Conservation (phyloP, 352 stramenopile species). For the Pythium insidiosum region DNA sequence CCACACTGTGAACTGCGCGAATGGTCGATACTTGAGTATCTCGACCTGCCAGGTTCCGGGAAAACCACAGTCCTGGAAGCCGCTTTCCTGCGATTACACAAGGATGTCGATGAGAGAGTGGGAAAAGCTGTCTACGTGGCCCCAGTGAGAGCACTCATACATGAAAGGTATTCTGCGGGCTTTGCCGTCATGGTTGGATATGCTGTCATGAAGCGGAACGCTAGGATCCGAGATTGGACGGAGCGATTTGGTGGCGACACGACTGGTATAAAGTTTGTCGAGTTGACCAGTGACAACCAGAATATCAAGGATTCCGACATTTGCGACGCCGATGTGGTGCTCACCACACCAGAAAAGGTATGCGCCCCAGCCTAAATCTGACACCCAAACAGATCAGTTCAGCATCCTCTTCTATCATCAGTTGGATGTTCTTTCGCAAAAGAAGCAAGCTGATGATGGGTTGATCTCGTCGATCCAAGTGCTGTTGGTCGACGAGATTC, state of each 20-base stretch:
- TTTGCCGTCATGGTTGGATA: too few relatives aligned
- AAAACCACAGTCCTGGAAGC: constrained; percentile 41
- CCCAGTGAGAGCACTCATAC: constrained; percentile 33
- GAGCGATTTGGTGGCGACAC: constrained; percentile 22
- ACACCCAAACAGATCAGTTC: too few relatives aligned
- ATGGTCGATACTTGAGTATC: not conserved
- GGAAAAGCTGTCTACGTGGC: constrained; percentile 35
- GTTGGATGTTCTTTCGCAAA: constrained; percentile 33
- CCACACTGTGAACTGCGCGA: not conserved
- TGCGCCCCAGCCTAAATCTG: too few relatives aligned
- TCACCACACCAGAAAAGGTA: constrained; percentile 45
- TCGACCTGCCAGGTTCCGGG: constrained; percentile 19
- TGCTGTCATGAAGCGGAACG: not conserved
- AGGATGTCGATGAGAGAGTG: too few relatives aligned
- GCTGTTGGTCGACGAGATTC: constrained; percentile 34
- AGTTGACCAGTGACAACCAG: constrained; percentile 18
- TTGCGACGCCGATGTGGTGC: constrained; percentile 17
- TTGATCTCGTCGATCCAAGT: constrained; percentile 3
- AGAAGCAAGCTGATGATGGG: not conserved
- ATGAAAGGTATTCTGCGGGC: constrained; percentile 40
- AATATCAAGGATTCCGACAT: constrained; percentile 9
- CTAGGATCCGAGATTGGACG: constrained; percentile 27
- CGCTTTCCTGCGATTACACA: constrained; percentile 39
- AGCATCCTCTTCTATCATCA: too few relatives aligned
- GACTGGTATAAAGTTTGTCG: constrained; percentile 26